These are phyloP conservation scores for Hyaloperonospora brassicae DNA, from an alignment of 352 stramenopile species.

Conservation along the genomic window DNA sequence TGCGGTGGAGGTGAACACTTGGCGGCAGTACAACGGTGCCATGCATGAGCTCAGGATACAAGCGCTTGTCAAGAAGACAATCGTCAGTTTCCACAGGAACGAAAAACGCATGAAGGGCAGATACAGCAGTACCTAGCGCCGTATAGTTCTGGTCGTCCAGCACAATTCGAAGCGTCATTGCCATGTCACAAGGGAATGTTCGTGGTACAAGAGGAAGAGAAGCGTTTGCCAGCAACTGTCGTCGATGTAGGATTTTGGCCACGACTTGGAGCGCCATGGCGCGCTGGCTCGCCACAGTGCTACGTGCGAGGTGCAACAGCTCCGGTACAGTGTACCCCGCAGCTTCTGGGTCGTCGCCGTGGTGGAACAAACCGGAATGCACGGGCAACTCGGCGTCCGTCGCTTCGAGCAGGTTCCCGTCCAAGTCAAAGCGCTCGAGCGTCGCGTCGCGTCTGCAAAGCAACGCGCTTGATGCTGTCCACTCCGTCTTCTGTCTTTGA, in stretches of 20 bases:
- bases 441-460: too few species aligned
- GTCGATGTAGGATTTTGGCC: conserved; percentile 50
- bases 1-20: conserved; percentile 36
- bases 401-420: too few species aligned
- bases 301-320: conserved; percentile 61
- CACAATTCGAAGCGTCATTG: conserved; percentile 42
- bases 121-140: conserved; percentile 34
- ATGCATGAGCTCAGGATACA: conserved; percentile 21
- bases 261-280: conserved; percentile 56
- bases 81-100: conserved; percentile 23
- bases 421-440: too few species aligned
- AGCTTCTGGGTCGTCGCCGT: conserved; percentile 62
- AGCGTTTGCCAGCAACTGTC: conserved; percentile 18
- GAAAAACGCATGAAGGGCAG: conserved; percentile 47
- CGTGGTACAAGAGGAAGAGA: conserved; percentile 16
- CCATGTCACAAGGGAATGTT: conserved; percentile 38
- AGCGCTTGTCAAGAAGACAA: conserved; percentile 1
- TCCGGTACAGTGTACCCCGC: conserved; percentile 70
- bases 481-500: conserved; percentile 13
- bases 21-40: conserved; percentile 27
- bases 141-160: conserved; percentile 66
- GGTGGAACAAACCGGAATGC: conserved; percentile 74
- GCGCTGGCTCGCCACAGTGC: conserved; percentile 61
- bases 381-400: too few species aligned
- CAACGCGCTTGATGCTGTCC: too few species aligned